Evolutionary conservation across 2,329 filamentous ascomycete species (phyloP).

Genomic region (Sclerotinia subarctica): DNA sequence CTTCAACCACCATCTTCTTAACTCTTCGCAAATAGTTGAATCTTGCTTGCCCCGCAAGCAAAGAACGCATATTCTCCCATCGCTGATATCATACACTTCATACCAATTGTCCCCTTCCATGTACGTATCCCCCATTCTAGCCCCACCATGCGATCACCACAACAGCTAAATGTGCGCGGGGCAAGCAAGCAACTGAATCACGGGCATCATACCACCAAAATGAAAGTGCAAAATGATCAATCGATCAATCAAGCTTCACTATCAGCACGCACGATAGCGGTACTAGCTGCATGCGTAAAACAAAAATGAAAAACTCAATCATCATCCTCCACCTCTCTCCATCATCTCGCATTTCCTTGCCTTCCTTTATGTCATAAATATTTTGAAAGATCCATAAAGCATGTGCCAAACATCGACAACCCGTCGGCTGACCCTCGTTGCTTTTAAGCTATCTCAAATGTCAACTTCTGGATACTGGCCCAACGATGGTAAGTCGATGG

Average conservation of each 20-base stretch:
- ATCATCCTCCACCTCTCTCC: background rate
- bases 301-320: background rate
- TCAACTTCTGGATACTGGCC: background rate
- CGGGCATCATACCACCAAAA: background rate
- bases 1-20: background rate
- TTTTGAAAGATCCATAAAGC: background rate
- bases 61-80: background rate
- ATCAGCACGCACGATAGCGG: background rate
- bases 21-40: background rate
- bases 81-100: constrained; percentile 10
- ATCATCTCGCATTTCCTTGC: background rate
- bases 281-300: constrained; percentile 10
- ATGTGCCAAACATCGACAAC: background rate
- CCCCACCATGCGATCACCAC: background rate
- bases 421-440: background rate
- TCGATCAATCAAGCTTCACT: background rate
- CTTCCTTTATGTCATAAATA: background rate
- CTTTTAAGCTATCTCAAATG: background rate
- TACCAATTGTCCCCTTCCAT: background rate
- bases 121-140: background rate
- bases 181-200: constrained; percentile 7
- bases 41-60: constrained; percentile 5
- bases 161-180: background rate
- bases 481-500: background rate
- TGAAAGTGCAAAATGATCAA: constrained; percentile 4